Base-by-base conservation (phyloP, 257 asterid genomes). In the Solanum medicagineum region DNA sequence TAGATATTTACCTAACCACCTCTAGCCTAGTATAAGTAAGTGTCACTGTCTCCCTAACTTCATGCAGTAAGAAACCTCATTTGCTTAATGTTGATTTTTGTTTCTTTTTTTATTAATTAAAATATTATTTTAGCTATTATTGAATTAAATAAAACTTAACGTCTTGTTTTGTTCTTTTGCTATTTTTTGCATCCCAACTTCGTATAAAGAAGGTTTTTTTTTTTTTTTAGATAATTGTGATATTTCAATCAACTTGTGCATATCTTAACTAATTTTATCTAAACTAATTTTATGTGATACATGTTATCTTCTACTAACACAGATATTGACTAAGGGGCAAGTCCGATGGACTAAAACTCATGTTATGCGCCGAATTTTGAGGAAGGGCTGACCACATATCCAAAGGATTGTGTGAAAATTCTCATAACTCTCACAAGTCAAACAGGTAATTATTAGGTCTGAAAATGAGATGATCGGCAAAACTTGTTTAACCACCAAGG, bases 401-500 rank as follows among this genome's bases (percentile, higher is more conserved):
- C 53, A 75, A 74, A 24, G 55, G 32, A 20, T 19, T 80, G 16
- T 80, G 69, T 80, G 29, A 80, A 17, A 32, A 10, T 26, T 54
- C 80, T 80, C 19, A 62, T 10, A 24, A 42, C 60, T 63, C 22
- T 80, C 56, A 63, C 77, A 55, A 15, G 40, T 85, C 77, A 81
- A 85, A 81, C 22, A 42, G 75, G 45, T 65, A 85, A 80, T 80
- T 45, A 85, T 80, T 56, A 85, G 87, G 87, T 81, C 73, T 57
- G 55, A 57, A 81, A 20, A 36, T 56, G 42, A 17, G 70, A 20
- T 56, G 20, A 42, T 32, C 44, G 56, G 29, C 60, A 81, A 69
- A 68, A n/a, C 79, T 63, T 42, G 87, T 81, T 85, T 85, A 85
- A 85, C 85, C 32, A 69, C 87, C 85, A 69, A 83, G 40, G 54